A percentile compares a stretch with the other conserved stretches of the same genome.
These are phyloP conservation scores for Aspergillus panamensis DNA, from an alignment of 495 filamentous ascomycete species.

Conservation along the genomic window DNA sequence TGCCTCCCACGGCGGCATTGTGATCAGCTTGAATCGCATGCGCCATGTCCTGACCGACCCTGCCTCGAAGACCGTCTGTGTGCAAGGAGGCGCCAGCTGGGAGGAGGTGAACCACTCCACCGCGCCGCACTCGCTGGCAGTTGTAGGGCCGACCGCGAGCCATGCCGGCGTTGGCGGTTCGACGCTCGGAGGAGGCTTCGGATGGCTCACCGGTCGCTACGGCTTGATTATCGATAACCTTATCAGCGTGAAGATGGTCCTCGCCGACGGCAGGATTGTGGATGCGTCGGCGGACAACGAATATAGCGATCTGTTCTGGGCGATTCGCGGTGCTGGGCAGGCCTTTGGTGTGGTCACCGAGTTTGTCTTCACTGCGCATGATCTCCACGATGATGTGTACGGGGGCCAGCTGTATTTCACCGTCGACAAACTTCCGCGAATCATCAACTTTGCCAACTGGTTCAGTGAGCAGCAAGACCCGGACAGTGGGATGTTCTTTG, in stretches of 20 bases:
- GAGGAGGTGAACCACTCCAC: slow-evolving; percentile 47
- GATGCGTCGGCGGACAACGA: slow-evolving; percentile 23
- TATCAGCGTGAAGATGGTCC: slow-evolving; percentile 40
- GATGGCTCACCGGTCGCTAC: slow-evolving; percentile 40
- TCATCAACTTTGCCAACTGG: slow-evolving; percentile 41
- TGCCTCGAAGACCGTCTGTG: slow-evolving; percentile 35
- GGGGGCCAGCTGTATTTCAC: slow-evolving; percentile 41
- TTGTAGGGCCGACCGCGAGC: slow-evolving; percentile 51
- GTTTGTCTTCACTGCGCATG: slow-evolving; percentile 36
- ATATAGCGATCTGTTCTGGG: slow-evolving; percentile 43
- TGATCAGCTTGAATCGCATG: slow-evolving; percentile 49
- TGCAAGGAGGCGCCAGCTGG: slow-evolving; percentile 49
- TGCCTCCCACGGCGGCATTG: slow-evolving; percentile 33
- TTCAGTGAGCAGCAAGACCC: slow-evolving; percentile 27
- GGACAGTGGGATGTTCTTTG: slow-evolving; percentile 22
- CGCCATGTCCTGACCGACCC: slow-evolving; percentile 39
- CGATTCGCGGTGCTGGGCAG: slow-evolving; percentile 38
- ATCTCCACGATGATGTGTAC: slow-evolving; percentile 36
- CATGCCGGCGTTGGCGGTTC: slow-evolving; percentile 50
- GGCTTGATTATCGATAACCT: slow-evolving; percentile 50
- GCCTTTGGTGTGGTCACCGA: slow-evolving; percentile 40
- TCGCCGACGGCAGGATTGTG: slow-evolving; percentile 42
- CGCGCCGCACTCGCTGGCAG: slow-evolving; percentile 41
- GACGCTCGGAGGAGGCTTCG: slow-evolving; percentile 52
- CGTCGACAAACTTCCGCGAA: slow-evolving; percentile 27